These are phyloP conservation scores for Fusarium pininemorale DNA, from an alignment of 2,329 filamentous ascomycete genomes.

Conservation along the genomic window DNA sequence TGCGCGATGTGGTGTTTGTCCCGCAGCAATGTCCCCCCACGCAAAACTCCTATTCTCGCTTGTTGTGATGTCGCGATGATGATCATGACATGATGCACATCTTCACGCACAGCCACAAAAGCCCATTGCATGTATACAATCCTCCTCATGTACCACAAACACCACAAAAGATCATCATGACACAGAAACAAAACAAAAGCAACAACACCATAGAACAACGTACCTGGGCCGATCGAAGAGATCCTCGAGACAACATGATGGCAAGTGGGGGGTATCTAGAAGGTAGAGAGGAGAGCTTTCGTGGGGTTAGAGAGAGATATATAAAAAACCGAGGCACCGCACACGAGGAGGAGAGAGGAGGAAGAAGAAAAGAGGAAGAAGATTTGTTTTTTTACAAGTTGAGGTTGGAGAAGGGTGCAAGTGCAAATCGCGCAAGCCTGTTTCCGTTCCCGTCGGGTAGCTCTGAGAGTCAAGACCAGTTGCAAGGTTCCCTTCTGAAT, in stretches of 20 bases:
- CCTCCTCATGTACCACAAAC: background rate
- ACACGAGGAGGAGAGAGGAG: slow-evolving; percentile 13
- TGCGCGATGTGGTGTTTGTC: background rate
- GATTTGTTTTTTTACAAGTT: background rate
- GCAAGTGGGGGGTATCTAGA: slow-evolving; percentile 18
- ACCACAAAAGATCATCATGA: slow-evolving; percentile 10
- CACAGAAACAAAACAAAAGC: background rate
- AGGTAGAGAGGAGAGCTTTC: slow-evolving; percentile 33
- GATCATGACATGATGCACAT: slow-evolving; percentile 32
- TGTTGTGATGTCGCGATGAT: slow-evolving; percentile 16
- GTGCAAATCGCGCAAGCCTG: slow-evolving; percentile 41
- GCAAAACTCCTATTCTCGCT: background rate
- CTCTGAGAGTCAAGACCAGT: background rate
- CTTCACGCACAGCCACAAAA: background rate
- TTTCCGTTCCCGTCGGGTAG: slow-evolving; percentile 12
- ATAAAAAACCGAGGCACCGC: slow-evolving; percentile 9
- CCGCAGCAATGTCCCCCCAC: background rate
- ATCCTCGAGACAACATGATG: slow-evolving; percentile 69
- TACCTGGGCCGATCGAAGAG: slow-evolving; percentile 67
- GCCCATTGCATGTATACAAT: background rate
- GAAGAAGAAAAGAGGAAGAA: background rate
- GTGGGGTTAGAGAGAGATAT: background rate
- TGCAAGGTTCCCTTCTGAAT: slow-evolving; percentile 1
- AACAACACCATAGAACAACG: slow-evolving; percentile 7
- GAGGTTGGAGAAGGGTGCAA: background rate